phyloP scores from a whole-genome alignment of 805 yeast species.

The Kodamaea laetipori region DNA sequence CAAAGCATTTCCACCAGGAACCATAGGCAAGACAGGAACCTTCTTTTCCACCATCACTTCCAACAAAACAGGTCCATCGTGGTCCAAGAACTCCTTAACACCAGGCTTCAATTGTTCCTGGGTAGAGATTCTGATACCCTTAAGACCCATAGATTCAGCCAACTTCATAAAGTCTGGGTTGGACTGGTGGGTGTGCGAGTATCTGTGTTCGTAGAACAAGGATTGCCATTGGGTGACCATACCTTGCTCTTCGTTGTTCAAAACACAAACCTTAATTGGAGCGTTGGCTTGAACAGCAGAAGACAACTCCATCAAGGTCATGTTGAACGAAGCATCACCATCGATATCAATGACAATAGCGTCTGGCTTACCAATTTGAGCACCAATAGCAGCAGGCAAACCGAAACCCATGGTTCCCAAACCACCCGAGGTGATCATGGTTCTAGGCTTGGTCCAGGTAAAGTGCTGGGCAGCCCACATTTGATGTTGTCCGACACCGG shows the following conservation, averaged over 20 bases:
- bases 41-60: constrained; percentile 90
- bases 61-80: constrained; percentile 82
- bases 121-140: constrained; percentile 71
- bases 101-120: constrained; percentile 60
- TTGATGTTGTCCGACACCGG: constrained; percentile 99
- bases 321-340: constrained; percentile 98
- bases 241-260: constrained; percentile 98
- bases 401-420: constrained; percentile 99
- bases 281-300: constrained; percentile 93
- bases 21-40: constrained; percentile 98
- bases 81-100: constrained; percentile 66
- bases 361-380: constrained; percentile 94
- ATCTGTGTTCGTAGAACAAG: constrained; percentile 93
- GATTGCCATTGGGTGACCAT: constrained; percentile 99
- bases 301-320: constrained; percentile 91
- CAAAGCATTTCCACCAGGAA: constrained; percentile 92
- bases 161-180: constrained; percentile 93
- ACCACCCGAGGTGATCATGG: constrained; percentile 98
- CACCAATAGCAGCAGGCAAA: constrained; percentile 97
- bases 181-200: constrained; percentile 94
- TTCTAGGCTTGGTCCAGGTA: constrained; percentile 90
- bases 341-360: constrained; percentile 95
- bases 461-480: constrained; percentile 99
- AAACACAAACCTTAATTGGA: constrained; percentile 84
- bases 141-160: constrained; percentile 92